Base-by-base conservation (phyloP, 2,329 filamentous ascomycete genomes). In the Orbilia javanica region DNA sequence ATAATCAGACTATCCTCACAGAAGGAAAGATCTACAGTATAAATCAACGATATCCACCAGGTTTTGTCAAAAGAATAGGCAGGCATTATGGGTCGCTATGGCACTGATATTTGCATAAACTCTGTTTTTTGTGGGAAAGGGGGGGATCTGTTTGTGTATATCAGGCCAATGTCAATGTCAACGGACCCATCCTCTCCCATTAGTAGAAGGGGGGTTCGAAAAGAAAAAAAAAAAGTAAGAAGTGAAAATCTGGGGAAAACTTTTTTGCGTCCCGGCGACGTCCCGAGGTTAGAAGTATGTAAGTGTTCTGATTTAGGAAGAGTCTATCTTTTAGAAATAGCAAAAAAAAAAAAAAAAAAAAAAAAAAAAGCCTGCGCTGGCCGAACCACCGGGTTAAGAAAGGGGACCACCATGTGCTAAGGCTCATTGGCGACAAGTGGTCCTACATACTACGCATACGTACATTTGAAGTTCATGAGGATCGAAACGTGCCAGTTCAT, bases 11-110 rank as follows among this genome's bases (percentile, higher is more conserved):
- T 73, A 73, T 50, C 42, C 39, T 73, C 11, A 42, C 36, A 29
- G 48, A 60, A 63, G 69, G 18, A 73, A 73, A 25, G 69, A 73
- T 73, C 60, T 66, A 72, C 69, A 60, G 20, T 46, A 46, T 60
- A 39, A 60, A 42, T 44, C n/a, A 4, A 20, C 20, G 15, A 20
- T 44, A 42, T 39, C 34, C 55, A 60, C 34, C n/a, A 57, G n/a
- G 10, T 25, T 60, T 60, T 50, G 20, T 13, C 15, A 42, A 3
- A 10, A 15, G 18, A 13, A 18, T 42, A 42, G 55, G 55, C 55
- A 60, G 34, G 34, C 55, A 42, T 60, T 29, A 42, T 60, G 55
- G 55, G 31, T 60, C 20, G 55, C 31, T 31, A 60, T 60, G 55
- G 20, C n/a, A 25, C 34, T 60, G 31, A 60, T 60, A 60, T 60